Evolutionary conservation across 371 early-diverging fungal species (phyloP), one percentile per base, ranked within the genome.

Genomic region (Mortierella sp.): DNA sequence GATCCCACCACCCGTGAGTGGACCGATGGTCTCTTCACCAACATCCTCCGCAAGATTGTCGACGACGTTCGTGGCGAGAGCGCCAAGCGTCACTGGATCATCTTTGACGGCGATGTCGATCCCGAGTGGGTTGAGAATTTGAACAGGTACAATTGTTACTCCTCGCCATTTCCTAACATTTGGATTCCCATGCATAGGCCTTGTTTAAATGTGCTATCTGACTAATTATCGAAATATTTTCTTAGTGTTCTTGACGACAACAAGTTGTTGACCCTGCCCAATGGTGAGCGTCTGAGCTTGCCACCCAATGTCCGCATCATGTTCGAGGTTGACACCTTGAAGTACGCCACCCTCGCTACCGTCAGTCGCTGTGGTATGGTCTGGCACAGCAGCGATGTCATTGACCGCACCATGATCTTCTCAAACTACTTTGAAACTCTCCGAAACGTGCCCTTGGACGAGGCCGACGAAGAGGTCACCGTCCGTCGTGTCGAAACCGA

Each of bases 71-170:
- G 98, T 87, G 99, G 99, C 75, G 99, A 99, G 90, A 95, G 94
- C 75, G 77, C 90, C 51, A 96, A 95, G 83, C 95, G 98, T 26
- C 98, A 98, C 85, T 99, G 99, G 99, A 99, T 99, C 80, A 94
- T 99, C 46, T 99, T 99, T 89, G 99, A 99, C 89, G 99, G 99
- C 82, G 99, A 98, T 90, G 98, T 99, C 46, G 99, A 99, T 90
- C 99, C 99, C 24, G 98, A 98, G 84, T 99, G 99, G 99, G 98
- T 99, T 57, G 99, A 99, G 89, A 99, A 99, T 88, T 94, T 99
- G 83, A 99, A 99, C 91, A 96, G 91, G 78, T 86, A 86, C 19
- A 19, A 24, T 43, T 50, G 34, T 61, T 8, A 3, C 31, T 34
- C 61, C 14, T 31, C 34, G 8, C 26, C 24, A 28, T 19, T 69